Evolutionary conservation across 441 rosid species (phyloP), one percentile per base, ranked within the genome.

Genomic region (Mallotus japonicus): DNA sequence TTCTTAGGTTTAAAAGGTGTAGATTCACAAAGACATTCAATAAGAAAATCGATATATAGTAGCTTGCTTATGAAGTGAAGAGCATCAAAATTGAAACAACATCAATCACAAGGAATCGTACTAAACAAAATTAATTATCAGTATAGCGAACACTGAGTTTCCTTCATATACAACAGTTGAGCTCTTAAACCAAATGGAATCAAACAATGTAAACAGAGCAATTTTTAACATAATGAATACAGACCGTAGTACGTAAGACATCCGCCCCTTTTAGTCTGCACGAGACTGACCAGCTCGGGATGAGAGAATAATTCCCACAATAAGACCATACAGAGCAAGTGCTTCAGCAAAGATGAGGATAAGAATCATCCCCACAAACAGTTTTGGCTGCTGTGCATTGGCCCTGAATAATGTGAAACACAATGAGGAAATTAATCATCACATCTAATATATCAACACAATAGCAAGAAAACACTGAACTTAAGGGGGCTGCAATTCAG

Each of bases 381-480:
- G 95, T 75, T 91, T 91, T 66, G 97, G 97, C 75, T 89, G 97
- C 62, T 89, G 97, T 16, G 97, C 97, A 54, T 91, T 91, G n/a
- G 97, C 97, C 78, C 93, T 91, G 83, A 72, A n/a, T 57, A 9
- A 34, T 28, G 32, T 28, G 0, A 28, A 28, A 28, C 3, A 28
- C 3, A 28, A 28, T 28, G 32, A 28, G 32, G 32, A 28, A 28
- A 28, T 28, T 28, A 28, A 28, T 28, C 32, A 28, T 28, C 1
- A 28, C 32, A 28, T 28, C 0, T 24, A 24, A 24, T 24, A 24
- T 24, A 24, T 24, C 28, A 2, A 28, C 32, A 28, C 32, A 28
- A 28, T 28, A 28, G 2, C 3, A 28, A 28, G 32, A 28, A 28
- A 28, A 28, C 2, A 28, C 32, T 28, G 32, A 28, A 28, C 32